Evolutionary conservation across 169 alveolate genomes (phyloP), one percentile per base, ranked within the genome.

Genomic region (Plasmodium vinckei): DNA sequence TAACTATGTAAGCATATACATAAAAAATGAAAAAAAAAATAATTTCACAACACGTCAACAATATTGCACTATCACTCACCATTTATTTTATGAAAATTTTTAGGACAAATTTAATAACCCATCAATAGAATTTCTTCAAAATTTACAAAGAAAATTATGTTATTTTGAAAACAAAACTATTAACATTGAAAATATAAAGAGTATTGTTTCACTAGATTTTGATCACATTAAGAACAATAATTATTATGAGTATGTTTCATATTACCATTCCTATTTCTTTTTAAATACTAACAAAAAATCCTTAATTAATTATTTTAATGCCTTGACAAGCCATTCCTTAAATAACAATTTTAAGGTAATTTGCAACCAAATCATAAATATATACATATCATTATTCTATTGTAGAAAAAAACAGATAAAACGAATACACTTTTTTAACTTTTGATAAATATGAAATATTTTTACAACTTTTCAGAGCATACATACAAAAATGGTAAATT

Each of bases 91-190:
- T 7, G 0, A 33, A 33, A 3, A 3, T 33, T 47, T 63, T 15
- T 70, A 79, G 89, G 82, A 79, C 39, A 79, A 79, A 64, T 60
- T 25, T 6, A 53, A 67, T 21, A 79, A 79, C 54, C 82, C 79
- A 5, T 51, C 89, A 13, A 23, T 79, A 9, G 89, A 79, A 68
- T 79, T 79, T 70, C 25, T 79, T 10, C 82, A 79, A 23, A 79
- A 79, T 79, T 57, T 79, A 27, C 89, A 79, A 67, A 79, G 89
- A 51, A 79, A 79, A 23, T 67, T 79, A 49, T 79, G 89, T 27
- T 79, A 79, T 25, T 79, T 65, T 49, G 89, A 79, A 60, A 79
- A 82, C 27, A 65, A 67, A 67, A 44, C 19, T 44, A 56, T 82
- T 82, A 67, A 49, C 46, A 71, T 82, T 44, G 84, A 82, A 82